Evolutionary conservation across 345 rosid genomes (phyloP).

Genomic region (Erodium maritimum): DNA sequence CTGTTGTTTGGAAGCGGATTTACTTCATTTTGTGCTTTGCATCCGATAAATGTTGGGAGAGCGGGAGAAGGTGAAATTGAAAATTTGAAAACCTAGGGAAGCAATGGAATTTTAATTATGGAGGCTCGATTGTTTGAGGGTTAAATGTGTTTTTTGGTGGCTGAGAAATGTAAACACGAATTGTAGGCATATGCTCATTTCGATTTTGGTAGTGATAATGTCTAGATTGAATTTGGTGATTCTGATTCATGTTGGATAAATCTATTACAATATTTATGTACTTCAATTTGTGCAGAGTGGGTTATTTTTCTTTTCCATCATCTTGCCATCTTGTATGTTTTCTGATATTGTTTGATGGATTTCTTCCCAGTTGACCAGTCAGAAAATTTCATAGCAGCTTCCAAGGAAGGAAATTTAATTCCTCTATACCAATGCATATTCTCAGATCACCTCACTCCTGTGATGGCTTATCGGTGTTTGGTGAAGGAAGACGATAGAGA

Average conservation of each 20-base stretch:
- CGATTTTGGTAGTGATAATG: no score
- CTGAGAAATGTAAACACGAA: no score
- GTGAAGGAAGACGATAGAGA: conserved; percentile 96
- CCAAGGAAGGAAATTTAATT: conserved; percentile 62
- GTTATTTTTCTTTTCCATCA: no score
- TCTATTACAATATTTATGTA: no score
- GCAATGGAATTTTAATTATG: not conserved
- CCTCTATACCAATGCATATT: conserved; percentile 63
- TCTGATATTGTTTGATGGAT: conserved; percentile 1
- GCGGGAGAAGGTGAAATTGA: no score
- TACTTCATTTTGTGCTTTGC: no score
- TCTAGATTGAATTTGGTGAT: no score
- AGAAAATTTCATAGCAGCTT: conserved; percentile 50
- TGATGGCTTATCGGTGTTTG: conserved; percentile 77
- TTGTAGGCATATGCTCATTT: no score
- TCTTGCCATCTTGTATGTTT: no score
- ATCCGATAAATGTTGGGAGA: not conserved
- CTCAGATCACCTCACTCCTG: conserved; percentile 89
- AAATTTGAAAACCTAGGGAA: not conserved
- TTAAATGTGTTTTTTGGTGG: no score
- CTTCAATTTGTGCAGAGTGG: not conserved
- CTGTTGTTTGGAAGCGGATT: no score
- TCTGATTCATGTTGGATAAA: no score
- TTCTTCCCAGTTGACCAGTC: conserved; percentile 44
- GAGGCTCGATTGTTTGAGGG: not conserved